Percentiles rank a stretch among this genome's conserved stretches.
Evolutionary conservation across 345 rosid species (phyloP).

Genomic region (Salix viminalis): DNA sequence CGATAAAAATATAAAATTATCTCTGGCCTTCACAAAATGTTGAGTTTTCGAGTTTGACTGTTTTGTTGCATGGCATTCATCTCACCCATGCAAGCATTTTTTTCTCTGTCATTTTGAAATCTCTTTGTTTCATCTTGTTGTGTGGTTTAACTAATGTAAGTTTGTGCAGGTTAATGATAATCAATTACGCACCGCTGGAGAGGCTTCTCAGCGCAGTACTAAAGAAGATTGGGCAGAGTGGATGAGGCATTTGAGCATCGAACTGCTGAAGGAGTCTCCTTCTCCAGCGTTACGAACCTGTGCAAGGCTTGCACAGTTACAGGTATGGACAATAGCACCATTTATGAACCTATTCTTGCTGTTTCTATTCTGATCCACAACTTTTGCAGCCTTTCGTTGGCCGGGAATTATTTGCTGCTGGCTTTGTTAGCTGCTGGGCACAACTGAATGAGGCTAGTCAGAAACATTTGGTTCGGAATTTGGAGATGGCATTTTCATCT

Average conservation of each 20-base stretch:
- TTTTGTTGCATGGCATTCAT: background rate
- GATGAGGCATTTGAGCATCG: slow-evolving; percentile 99
- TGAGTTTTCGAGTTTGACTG: background rate
- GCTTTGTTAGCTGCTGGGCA: slow-evolving; percentile 99
- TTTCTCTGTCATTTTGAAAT: no score
- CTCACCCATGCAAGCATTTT: background rate
- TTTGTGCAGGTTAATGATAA: slow-evolving; percentile 73
- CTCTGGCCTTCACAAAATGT: no score
- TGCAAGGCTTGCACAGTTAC: slow-evolving; percentile 94
- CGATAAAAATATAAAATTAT: background rate
- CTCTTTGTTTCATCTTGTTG: background rate
- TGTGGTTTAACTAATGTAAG: background rate
- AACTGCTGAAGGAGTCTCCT: slow-evolving; percentile 94
- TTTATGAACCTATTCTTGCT: slow-evolving; percentile 12
- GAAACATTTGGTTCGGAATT: slow-evolving; percentile 80
- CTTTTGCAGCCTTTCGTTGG: slow-evolving; percentile 88
- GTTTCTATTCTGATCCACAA: slow-evolving; percentile 26
- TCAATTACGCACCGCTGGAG: slow-evolving; percentile 88
- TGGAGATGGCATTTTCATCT: slow-evolving; percentile 99
- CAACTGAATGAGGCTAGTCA: slow-evolving; percentile 82
- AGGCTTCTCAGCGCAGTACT: slow-evolving; percentile 98
- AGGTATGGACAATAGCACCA: slow-evolving; percentile 42
- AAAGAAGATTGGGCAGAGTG: slow-evolving; percentile 99
- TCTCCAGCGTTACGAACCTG: slow-evolving; percentile 97
- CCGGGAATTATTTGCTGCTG: slow-evolving; percentile 97